These are phyloP conservation scores for Themeda triandra DNA, from an alignment of 176 grass and related monocot genomes.

Conservation along the genomic window DNA sequence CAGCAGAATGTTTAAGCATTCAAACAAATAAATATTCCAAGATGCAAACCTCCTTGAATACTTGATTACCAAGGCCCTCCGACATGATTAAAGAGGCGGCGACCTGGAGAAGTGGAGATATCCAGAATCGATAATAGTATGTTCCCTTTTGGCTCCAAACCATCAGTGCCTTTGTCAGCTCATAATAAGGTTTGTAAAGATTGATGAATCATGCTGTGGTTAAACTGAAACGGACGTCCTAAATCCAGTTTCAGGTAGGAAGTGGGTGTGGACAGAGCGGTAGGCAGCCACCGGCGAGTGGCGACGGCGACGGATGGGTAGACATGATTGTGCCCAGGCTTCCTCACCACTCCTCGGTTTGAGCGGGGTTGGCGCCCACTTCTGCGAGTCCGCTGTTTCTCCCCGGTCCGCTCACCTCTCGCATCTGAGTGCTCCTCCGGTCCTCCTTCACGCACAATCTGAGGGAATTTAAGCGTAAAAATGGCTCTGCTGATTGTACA, in stretches of 20 bases:
- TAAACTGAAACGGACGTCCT: neutral
- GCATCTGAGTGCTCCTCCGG: too few species aligned
- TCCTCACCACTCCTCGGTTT: conserved; percentile 22
- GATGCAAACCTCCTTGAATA: too few species aligned
- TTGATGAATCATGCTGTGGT: neutral
- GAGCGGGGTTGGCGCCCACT: conserved; percentile 28
- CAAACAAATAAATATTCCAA: neutral
- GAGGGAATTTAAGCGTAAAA: too few species aligned
- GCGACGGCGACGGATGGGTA: neutral
- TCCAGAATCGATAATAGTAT: neutral
- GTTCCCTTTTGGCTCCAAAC: neutral
- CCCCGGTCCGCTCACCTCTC: conserved; percentile 21
- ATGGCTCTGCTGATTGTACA: too few species aligned
- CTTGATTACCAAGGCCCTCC: neutral
- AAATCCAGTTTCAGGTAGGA: neutral
- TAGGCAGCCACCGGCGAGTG: neutral
- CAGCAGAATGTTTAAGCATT: neutral
- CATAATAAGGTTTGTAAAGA: neutral
- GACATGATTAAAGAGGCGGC: neutral
- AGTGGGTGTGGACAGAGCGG: neutral
- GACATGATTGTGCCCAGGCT: conserved; percentile 22
- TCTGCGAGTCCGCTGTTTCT: neutral
- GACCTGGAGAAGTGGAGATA: neutral
- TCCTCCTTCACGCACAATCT: too few species aligned
- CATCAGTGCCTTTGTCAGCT: neutral